Evolutionary conservation across 116 monocot genomes (phyloP), one percentile per base, ranked within the genome.

Genomic region (Trichopus zeylanicus): DNA sequence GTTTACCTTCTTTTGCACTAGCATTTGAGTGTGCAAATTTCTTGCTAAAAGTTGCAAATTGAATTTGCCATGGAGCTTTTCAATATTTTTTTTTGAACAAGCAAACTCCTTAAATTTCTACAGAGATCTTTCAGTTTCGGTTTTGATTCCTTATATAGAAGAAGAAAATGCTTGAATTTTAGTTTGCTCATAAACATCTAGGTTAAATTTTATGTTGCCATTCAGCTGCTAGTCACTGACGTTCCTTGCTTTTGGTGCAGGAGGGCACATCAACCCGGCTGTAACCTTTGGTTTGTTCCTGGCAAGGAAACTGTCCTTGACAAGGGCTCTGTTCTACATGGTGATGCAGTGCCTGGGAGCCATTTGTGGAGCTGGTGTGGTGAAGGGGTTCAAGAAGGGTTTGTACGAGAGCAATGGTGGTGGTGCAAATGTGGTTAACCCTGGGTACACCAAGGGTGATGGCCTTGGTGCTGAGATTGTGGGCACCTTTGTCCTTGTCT

Each of bases 401-500:
- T 34, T 74, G 8, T 80, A 80, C 30, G 34, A 61, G 62, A 25
- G 46, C 57, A 46, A 55, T 22, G 70, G 70, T 10, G 80, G 80
- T 0, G 80, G 80, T 1, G 80, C 74, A 19, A 80, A 80, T 24
- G 55, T 59, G 2, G 80, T 80, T 5, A 37, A 31, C 29, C 62
- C 57, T 0, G 79, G 84, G 5, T 79, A 84, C 72, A 79, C 79
- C 19, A 84, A 75, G 64, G 79, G 79, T 5, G 60, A 26, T 25
- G 84, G 80, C 0, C 42, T 84, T 8, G 84, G 84, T 11, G 84
- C 84, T 3, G 85, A 85, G 80, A 85, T 85, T 12, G 31, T 85
- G 13, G 85, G 85, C 18, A 85, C 80, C 48, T 85, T 85, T 48
- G 56, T 85, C 31, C 76, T 85, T 51, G 85, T 85, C 54, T 85